These are phyloP conservation scores for Paracoccidioides brasiliensis DNA, from an alignment of 2,329 filamentous ascomycete species.

Conservation along the genomic window DNA sequence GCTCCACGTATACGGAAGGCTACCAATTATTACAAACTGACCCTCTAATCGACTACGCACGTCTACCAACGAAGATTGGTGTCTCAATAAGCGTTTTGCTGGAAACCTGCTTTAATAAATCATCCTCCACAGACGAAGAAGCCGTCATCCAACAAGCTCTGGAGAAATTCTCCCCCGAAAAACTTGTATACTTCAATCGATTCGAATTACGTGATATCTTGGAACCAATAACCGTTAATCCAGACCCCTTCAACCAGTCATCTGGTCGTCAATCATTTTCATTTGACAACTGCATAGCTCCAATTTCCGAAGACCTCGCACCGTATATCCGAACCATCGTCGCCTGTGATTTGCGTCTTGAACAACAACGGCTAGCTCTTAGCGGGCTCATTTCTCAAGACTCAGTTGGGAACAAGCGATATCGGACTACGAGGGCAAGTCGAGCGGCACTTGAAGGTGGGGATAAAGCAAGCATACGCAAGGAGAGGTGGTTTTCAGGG, in stretches of 20 bases:
- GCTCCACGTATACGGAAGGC: constrained; percentile 42
- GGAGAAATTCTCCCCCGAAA: constrained; percentile 13
- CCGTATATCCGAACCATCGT: constrained; percentile 85
- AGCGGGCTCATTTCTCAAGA: constrained; percentile 51
- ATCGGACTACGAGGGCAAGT: constrained; percentile 60
- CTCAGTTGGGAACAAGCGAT: constrained; percentile 40
- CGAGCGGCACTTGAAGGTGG: constrained; percentile 67
- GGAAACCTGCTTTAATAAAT: constrained; percentile 13
- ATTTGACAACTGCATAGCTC: constrained; percentile 57
- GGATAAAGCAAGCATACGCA: constrained; percentile 50
- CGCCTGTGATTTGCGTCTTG: constrained; percentile 57
- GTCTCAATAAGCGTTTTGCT: constrained; percentile 21
- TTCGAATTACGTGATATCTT: constrained; percentile 37
- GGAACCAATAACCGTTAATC: constrained; percentile 36
- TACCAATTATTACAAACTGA: constrained; percentile 43
- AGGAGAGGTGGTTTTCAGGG: constrained; percentile 58
- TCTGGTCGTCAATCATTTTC: constrained; percentile 44
- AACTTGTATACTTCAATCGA: constrained; percentile 18
- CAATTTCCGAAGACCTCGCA: constrained; percentile 64
- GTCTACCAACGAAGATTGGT: constrained; percentile 24
- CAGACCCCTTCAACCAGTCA: constrained; percentile 20
- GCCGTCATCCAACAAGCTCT: constrained; percentile 20
- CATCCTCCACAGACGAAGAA: constrained; percentile 13
- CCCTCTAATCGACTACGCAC: constrained; percentile 31
- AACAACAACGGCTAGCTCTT: constrained; percentile 51